Evolutionary conservation across 495 filamentous ascomycete species (phyloP).

Genomic region (Chaetomium tenue): DNA sequence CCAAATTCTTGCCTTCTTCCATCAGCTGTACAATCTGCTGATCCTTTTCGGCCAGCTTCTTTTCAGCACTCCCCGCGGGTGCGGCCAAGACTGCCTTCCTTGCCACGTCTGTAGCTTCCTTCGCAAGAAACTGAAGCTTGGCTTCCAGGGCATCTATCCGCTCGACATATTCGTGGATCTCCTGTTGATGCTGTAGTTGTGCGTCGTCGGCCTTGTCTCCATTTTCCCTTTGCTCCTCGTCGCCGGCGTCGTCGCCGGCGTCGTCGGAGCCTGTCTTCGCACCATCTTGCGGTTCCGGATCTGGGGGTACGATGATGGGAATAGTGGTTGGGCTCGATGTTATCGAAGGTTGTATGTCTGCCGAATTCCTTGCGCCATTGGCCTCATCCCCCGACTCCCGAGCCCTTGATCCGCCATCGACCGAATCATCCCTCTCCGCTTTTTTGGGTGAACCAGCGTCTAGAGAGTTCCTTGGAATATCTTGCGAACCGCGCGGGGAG

Average conservation of each 20-base stretch:
- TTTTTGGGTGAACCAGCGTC: slow-evolving; percentile 10
- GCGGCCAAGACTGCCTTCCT: slow-evolving; percentile 60
- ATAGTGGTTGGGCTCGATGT: not conserved
- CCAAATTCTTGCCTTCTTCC: slow-evolving; percentile 88
- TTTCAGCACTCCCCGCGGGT: slow-evolving; percentile 63
- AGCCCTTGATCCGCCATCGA: slow-evolving; percentile 5
- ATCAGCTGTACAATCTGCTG: slow-evolving; percentile 85
- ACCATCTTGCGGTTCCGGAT: slow-evolving; percentile 1
- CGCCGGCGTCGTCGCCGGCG: not conserved
- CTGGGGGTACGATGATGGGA: slow-evolving; percentile 6
- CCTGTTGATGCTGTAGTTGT: slow-evolving; percentile 69
- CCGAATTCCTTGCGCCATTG: slow-evolving; percentile 9
- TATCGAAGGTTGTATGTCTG: slow-evolving; percentile 11
- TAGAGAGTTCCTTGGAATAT: slow-evolving; percentile 25
- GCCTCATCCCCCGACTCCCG: not conserved
- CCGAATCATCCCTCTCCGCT: not conserved
- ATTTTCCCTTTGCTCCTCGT: slow-evolving; percentile 26
- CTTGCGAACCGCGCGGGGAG: slow-evolving; percentile 28
- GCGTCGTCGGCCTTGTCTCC: slow-evolving; percentile 57
- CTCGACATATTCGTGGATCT: slow-evolving; percentile 78
- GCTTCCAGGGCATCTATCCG: slow-evolving; percentile 89
- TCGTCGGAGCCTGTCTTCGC: slow-evolving; percentile 3
- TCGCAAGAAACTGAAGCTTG: slow-evolving; percentile 83
- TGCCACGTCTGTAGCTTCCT: slow-evolving; percentile 70
- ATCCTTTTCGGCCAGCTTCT: slow-evolving; percentile 81